Evolutionary conservation across 2,329 filamentous ascomycete species (phyloP), one percentile per base, ranked within the genome.

Genomic region (Phyllosticta ampelicida): DNA sequence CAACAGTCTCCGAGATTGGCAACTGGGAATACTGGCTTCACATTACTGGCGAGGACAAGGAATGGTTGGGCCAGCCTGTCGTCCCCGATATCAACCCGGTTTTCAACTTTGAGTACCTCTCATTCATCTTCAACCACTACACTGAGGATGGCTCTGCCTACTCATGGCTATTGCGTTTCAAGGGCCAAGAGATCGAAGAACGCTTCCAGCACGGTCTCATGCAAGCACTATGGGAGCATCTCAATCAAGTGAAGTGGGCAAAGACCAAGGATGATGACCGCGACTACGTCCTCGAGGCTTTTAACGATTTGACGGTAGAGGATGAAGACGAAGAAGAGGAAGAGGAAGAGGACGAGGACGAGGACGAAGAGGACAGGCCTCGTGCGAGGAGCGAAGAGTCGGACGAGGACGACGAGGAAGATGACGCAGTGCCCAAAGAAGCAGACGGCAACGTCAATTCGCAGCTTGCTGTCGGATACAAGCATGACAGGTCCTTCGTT

Each of bases 91-190:
- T 97, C 72, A 97, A 97, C 66, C 94, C 94, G 0, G 91, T 99
- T 19, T 99, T 97, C 78, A 97, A 97, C 74, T 97, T 96, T 64
- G 94, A 99, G 71, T 97, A 92, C 66, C 79, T 96, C n/a, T 97
- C 92, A 0, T 97, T 97, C 71, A 96, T 99, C 67, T 99, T 99
- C 80, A 99, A 99, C 68, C 90, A 96, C 70, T 97, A 96, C 70
- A 82, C 87, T 13, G 81, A 86, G 36, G 89, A 96, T 71, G 90
- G 91, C 1, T 88, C 87, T 1, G 92, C 94, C 4, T 95, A 91
- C 71, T 99, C 94, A 0, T 99, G 94, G 92, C 81, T 99, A 13
- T 77, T 99, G 36, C 86, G 91, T 13, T 99, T 99, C 77, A 89
- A 87, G 66, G 87, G 96, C 64, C 87, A 90, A 65, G 77, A 83